These are phyloP conservation scores for Hanseniaspora lindneri DNA, from an alignment of 805 yeast species.

Conservation along the genomic window DNA sequence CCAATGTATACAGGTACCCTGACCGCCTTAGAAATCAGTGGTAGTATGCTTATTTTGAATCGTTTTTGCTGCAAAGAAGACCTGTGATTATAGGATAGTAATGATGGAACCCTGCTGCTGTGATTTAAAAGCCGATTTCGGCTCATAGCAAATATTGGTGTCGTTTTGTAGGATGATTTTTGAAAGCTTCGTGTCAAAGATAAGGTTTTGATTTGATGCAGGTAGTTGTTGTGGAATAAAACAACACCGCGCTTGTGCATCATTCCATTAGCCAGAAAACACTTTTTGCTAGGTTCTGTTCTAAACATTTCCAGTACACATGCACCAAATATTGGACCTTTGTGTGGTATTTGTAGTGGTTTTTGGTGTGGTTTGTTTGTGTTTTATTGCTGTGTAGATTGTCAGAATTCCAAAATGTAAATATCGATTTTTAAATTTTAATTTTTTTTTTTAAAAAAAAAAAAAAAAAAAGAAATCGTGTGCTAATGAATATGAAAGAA, in stretches of 20 bases:
- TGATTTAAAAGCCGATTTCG: not conserved
- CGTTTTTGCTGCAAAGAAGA: not conserved
- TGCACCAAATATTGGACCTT: too few relatives aligned
- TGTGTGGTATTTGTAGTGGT: too few relatives aligned
- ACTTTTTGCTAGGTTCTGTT: not conserved
- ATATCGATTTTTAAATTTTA: too few relatives aligned
- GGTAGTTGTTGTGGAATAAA: not conserved
- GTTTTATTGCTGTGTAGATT: too few relatives aligned
- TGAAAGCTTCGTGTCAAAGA: constrained; percentile 6
- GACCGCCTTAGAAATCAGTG: constrained; percentile 44
- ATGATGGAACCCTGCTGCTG: not conserved
- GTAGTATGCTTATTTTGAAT: constrained; percentile 23
- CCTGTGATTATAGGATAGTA: not conserved
- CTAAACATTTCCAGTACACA: not conserved
- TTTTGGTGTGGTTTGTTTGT: too few relatives aligned
- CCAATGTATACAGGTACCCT: constrained; percentile 74
- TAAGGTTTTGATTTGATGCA: not conserved
- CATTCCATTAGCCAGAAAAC: not conserved
- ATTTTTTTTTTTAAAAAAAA: too few relatives aligned
- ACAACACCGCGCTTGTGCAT: not conserved
- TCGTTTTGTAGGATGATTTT: constrained; percentile 9
- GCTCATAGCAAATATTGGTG: constrained; percentile 4
- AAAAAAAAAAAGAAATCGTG: too few relatives aligned
- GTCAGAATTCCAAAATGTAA: too few relatives aligned
- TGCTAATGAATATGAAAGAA: too few relatives aligned